These are phyloP conservation scores for Scedosporium aurantiacum DNA, from an alignment of 2,329 filamentous ascomycete species.

Conservation along the genomic window DNA sequence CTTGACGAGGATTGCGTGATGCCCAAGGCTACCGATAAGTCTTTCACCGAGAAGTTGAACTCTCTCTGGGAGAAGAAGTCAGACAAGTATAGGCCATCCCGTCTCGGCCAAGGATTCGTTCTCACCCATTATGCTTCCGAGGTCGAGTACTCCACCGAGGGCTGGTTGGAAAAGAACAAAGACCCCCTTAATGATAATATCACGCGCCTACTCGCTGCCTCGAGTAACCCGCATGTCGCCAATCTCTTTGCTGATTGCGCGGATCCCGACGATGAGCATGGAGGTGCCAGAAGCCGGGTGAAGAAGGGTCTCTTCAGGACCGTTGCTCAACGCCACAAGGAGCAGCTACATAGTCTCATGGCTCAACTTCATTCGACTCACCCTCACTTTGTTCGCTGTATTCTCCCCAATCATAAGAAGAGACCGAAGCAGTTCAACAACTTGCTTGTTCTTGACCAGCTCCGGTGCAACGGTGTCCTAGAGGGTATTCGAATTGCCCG, in stretches of 20 bases:
- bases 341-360: conserved; percentile 96
- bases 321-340: conserved; percentile 92
- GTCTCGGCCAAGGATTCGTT: conserved; percentile 84
- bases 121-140: conserved; percentile 96
- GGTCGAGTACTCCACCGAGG: conserved; percentile 90
- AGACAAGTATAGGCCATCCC: conserved; percentile 79
- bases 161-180: conserved; percentile 98
- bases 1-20: conserved; percentile 97
- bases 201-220: conserved; percentile 74
- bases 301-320: conserved; percentile 97
- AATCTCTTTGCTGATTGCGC: conserved; percentile 80
- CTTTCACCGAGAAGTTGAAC: conserved; percentile 96
- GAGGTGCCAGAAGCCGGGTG: conserved; percentile 63
- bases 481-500: conserved; percentile 95
- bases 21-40: conserved; percentile 95
- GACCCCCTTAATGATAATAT: conserved; percentile 96
- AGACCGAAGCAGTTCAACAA: conserved; percentile 85
- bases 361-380: conserved; percentile 87
- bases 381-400: conserved; percentile 96
- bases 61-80: conserved; percentile 94
- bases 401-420: conserved; percentile 97
- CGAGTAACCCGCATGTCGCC: conserved; percentile 72
- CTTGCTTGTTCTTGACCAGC: conserved; percentile 85
- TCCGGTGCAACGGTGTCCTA: conserved; percentile 98
- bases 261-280: conserved; percentile 63